Conservation (phyloP, 371 early-diverging fungal species). For the Mortierella sp. region DNA sequence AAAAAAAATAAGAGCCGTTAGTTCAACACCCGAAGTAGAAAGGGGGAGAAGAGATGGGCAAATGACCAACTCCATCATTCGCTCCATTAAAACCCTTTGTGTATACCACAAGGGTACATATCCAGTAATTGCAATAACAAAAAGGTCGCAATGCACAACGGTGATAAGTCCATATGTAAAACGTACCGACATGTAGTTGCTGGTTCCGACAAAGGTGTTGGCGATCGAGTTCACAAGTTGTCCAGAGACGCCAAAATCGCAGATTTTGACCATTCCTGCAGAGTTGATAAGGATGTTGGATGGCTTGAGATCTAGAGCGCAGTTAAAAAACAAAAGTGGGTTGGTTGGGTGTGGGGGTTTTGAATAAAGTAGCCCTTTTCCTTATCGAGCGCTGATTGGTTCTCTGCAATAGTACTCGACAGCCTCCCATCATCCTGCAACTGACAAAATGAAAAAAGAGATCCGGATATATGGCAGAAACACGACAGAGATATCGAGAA, state of each 20-base stretch:
- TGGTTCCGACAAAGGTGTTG: conserved; percentile 93
- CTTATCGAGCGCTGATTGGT: background rate
- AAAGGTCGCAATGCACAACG: background rate
- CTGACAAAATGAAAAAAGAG: background rate
- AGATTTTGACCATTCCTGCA: conserved; percentile 88
- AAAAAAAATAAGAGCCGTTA: conserved; percentile 19
- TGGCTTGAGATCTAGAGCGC: conserved; percentile 80
- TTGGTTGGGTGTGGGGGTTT: background rate
- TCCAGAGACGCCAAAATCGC: conserved; percentile 93
- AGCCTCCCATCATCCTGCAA: background rate
- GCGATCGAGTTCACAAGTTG: conserved; percentile 88
- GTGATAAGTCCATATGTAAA: background rate
- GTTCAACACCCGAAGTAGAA: conserved; percentile 5
- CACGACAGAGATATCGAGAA: background rate
- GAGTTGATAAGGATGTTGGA: conserved; percentile 87
- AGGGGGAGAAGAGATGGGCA: background rate
- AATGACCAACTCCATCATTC: background rate
- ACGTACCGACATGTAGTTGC: conserved; percentile 92
- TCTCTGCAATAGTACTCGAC: background rate
- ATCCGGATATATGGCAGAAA: background rate
- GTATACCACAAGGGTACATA: conserved; percentile 8
- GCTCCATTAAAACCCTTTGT: background rate
- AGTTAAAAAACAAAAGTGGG: background rate
- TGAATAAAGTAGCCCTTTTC: background rate
- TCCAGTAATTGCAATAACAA: conserved; percentile 15